Evolutionary conservation across 768 basidiomycete species (phyloP).

Genomic region (Pulveroboletus sp.): DNA sequence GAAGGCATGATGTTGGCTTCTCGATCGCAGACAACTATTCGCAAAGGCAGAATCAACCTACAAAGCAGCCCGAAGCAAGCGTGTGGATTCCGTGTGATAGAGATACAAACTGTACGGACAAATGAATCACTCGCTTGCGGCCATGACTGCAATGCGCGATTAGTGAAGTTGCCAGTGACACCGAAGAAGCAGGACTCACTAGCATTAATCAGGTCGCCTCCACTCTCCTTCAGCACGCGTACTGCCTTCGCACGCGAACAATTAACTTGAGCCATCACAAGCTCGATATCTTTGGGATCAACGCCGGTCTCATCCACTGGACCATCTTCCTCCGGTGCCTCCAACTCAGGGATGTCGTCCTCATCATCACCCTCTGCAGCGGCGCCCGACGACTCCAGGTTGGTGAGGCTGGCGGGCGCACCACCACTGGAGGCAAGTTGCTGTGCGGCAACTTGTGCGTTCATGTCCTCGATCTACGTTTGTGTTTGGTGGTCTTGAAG

Average conservation of each 20-base stretch:
- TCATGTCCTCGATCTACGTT: conserved; percentile 82
- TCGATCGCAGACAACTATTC: conserved; percentile 1
- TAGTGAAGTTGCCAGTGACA: conserved; percentile 8
- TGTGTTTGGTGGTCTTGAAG: background rate
- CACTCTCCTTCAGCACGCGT: conserved; percentile 82
- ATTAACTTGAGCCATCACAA: conserved; percentile 85
- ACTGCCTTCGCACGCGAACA: conserved; percentile 93
- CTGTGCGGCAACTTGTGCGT: conserved; percentile 75
- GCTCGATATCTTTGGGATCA: conserved; percentile 91
- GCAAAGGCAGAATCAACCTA: background rate
- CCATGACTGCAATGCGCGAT: conserved; percentile 64
- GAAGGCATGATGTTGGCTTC: conserved; percentile 32
- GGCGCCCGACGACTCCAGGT: conserved; percentile 48
- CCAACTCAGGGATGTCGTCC: conserved; percentile 81
- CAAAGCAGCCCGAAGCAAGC: conserved; percentile 10
- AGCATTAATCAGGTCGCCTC: conserved; percentile 94
- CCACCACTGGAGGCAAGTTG: conserved; percentile 59
- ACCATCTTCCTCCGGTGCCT: conserved; percentile 77
- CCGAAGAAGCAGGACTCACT: conserved; percentile 54
- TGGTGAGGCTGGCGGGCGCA: conserved; percentile 39
- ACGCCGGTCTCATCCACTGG: conserved; percentile 83
- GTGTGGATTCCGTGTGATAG: conserved; percentile 23
- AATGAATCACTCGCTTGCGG: conserved; percentile 74
- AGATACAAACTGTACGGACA: conserved; percentile 32
- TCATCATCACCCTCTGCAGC: conserved; percentile 57